Percentiles rank a stretch among this genome's conserved stretches.
Conservation (phyloP, 345 rosid genomes). For the Brassica nigra region DNA sequence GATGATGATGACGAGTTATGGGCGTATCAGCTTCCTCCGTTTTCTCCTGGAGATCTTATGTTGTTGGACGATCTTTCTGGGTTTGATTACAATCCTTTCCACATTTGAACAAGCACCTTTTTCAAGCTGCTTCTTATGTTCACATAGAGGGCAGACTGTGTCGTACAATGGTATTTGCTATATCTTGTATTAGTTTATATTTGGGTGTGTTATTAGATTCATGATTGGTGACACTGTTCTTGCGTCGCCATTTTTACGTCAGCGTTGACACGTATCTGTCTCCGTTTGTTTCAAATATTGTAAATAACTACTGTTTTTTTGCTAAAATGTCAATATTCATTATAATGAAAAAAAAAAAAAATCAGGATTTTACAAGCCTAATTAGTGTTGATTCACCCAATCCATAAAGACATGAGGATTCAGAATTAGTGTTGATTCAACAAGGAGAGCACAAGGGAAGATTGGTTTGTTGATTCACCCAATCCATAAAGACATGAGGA, state of each 20-base stretch:
- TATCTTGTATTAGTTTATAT: background rate
- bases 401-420: no score
- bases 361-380: no score
- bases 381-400: no score
- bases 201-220: background rate
- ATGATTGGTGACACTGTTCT: background rate
- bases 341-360: no score
- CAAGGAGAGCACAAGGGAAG: no score
- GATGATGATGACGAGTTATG: background rate
- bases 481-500: no score
- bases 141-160: background rate
- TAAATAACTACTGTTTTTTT: background rate
- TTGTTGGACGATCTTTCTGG: background rate
- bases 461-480: no score
- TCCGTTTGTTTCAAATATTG: background rate
- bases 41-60: background rate
- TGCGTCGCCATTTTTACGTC: background rate
- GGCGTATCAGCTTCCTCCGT: background rate
- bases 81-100: background rate
- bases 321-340: background rate
- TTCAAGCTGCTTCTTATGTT: background rate
- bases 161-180: background rate
- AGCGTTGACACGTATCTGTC: background rate
- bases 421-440: no score
- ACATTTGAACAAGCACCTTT: background rate